Conservation (phyloP, 2,329 filamentous ascomycete genomes). For the Talaromyces sp. region DNA sequence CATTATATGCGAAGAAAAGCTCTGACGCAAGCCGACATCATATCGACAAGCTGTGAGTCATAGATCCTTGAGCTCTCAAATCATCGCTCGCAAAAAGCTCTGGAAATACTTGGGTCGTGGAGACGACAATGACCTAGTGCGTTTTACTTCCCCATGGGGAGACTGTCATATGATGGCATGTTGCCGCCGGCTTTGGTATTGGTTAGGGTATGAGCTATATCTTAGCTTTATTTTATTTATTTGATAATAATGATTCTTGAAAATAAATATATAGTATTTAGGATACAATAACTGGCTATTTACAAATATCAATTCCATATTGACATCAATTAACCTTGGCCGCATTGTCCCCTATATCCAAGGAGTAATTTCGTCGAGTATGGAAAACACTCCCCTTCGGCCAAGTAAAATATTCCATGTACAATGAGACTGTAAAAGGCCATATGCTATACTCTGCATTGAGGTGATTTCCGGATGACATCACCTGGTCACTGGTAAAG, state of each 20-base stretch:
- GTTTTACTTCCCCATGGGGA: background rate
- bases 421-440: background rate
- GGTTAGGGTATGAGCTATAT: background rate
- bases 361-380: background rate
- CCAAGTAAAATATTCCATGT: background rate
- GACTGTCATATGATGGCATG: constrained; percentile 3
- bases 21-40: background rate
- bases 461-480: background rate
- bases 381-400: background rate
- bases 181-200: background rate
- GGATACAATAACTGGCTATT: background rate
- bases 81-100: background rate
- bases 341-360: background rate
- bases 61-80: background rate
- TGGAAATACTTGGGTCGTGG: background rate
- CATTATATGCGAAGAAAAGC: background rate
- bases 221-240: background rate
- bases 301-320: background rate
- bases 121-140: background rate
- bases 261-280: background rate
- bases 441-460: background rate
- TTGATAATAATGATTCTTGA: background rate
- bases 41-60: background rate
- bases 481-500: background rate
- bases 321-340: background rate